These are phyloP conservation scores for Albatrellus sp. DNA, from an alignment of 1,284 basidiomycete genomes.

Conservation along the genomic window DNA sequence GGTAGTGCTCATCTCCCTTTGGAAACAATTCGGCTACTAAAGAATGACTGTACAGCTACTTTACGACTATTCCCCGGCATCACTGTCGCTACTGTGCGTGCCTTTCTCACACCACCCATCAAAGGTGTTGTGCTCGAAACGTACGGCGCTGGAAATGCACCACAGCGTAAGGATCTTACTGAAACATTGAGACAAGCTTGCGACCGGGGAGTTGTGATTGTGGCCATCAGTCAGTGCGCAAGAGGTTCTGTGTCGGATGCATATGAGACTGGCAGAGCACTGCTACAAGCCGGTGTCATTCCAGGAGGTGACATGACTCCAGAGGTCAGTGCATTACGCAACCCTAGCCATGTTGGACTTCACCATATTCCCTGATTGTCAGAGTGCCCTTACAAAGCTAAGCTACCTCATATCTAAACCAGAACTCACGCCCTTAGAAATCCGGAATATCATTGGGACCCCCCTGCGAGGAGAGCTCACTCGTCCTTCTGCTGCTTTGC, in stretches of 20 bases:
- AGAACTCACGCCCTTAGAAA: conserved; percentile 54
- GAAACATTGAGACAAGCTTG: conserved; percentile 68
- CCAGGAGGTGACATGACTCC: conserved; percentile 88
- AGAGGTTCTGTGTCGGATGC: conserved; percentile 72
- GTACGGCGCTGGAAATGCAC: conserved; percentile 83
- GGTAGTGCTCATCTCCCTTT: conserved; percentile 26
- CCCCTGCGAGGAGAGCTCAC: conserved; percentile 86
- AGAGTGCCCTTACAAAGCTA: conserved; percentile 72
- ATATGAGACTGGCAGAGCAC: conserved; percentile 72
- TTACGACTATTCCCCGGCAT: conserved; percentile 85
- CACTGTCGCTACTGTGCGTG: conserved; percentile 53
- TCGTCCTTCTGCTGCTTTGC: conserved; percentile 19
- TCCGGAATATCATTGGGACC: conserved; percentile 66
- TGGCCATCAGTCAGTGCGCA: conserved; percentile 84
- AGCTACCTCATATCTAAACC: conserved; percentile 82
- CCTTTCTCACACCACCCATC: conserved; percentile 62
- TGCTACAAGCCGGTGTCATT: conserved; percentile 65
- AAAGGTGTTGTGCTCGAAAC: conserved; percentile 79
- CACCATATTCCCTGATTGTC: conserved; percentile 3
- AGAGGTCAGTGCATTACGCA: conserved; percentile 43
- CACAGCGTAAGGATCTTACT: conserved; percentile 58
- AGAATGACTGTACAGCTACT: conserved; percentile 33
- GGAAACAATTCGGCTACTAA: background rate
- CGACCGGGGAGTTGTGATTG: conserved; percentile 73
- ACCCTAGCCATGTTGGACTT: background rate